Conservation (phyloP, 495 filamentous ascomycete genomes). For the Penicillium steckii region DNA sequence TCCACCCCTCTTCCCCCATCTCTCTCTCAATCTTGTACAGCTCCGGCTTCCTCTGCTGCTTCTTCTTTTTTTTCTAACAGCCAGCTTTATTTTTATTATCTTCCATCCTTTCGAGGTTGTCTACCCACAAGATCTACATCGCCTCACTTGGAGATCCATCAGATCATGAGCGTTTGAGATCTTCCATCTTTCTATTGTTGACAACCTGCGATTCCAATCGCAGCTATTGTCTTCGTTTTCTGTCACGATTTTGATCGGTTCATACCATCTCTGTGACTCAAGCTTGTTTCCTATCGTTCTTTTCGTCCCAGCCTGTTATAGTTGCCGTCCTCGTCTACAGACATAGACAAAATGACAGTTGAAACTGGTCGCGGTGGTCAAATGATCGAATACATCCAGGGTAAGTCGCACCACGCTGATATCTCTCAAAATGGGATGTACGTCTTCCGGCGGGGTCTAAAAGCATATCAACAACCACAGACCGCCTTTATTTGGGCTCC, state of each 20-base stretch:
- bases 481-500: conserved; percentile 91
- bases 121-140: conserved; percentile 5
- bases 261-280: conserved; percentile 1
- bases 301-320: conserved; percentile 6
- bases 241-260: background rate
- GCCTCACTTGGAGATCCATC: conserved; percentile 14
- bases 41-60: background rate
- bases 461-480: conserved; percentile 42
- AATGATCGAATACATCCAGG: conserved; percentile 78
- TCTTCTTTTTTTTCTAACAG: conserved; percentile 1
- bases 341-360: conserved; percentile 31
- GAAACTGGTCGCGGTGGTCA: conserved; percentile 59
- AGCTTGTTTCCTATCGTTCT: conserved; percentile 9
- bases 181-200: conserved; percentile 9
- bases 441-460: conserved; percentile 9
- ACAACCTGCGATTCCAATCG: conserved; percentile 3
- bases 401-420: conserved; percentile 37
- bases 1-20: conserved; percentile 17
- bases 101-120: background rate
- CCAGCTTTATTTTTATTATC: conserved; percentile 1
- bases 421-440: background rate
- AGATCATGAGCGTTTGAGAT: conserved; percentile 26
- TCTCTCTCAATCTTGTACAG: conserved; percentile 16
- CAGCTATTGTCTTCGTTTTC: conserved; percentile 4
- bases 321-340: conserved; percentile 6